Evolutionary conservation across 176 grass and related monocot species (phyloP).

Genomic region (Bothriochloa decipiens): DNA sequence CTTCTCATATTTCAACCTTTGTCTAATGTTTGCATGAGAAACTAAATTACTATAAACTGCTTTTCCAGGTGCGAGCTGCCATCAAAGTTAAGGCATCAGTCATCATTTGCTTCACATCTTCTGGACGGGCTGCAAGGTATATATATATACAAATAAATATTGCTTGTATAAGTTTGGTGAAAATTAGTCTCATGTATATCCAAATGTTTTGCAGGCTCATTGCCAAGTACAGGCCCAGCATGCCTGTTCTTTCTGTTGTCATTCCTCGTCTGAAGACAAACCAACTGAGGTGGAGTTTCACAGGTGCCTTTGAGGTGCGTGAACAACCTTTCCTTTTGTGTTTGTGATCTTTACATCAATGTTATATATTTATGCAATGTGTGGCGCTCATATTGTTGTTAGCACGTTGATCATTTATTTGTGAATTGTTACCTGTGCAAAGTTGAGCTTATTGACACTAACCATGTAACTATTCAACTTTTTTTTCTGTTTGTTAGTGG

Average conservation of each 20-base stretch:
- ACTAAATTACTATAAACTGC: conserved; percentile 17
- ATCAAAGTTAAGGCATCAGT: conserved; percentile 98
- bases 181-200: conserved; percentile 22
- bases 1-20: conserved; percentile 18
- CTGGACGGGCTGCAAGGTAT: conserved; percentile 98
- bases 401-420: neutral
- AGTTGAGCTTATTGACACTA: conserved; percentile 5
- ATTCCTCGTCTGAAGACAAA: conserved; percentile 99
- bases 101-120: conserved; percentile 96
- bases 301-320: conserved; percentile 85
- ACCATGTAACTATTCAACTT: conserved; percentile 3
- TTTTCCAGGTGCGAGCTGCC: conserved; percentile 90
- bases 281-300: conserved; percentile 97
- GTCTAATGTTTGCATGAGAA: neutral
- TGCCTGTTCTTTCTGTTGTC: conserved; percentile 99
- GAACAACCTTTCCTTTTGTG: conserved; percentile 14
- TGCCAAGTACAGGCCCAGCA: conserved; percentile 96
- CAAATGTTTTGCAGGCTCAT: conserved; percentile 69
- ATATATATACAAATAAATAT: conserved; percentile 40
- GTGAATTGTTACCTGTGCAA: neutral
- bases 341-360: conserved; percentile 15
- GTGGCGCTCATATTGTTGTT: neutral
- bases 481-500: neutral
- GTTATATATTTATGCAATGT: conserved; percentile 11
- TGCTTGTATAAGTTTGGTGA: neutral